Conservation (phyloP, 169 alveolate genomes). For the Plasmodium reichenowi region DNA sequence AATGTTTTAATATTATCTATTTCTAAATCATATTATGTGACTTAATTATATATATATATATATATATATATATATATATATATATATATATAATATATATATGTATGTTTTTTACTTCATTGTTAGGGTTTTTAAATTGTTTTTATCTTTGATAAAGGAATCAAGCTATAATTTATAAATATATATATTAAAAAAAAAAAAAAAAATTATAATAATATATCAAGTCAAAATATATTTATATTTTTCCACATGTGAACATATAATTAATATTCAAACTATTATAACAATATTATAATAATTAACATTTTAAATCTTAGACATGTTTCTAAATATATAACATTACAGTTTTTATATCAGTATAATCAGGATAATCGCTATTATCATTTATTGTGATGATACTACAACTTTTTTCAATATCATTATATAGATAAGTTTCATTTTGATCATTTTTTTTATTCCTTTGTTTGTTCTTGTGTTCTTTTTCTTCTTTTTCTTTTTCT, state of each 20-base stretch:
- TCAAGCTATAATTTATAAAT: slow-evolving; percentile 33
- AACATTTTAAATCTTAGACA: too few species aligned
- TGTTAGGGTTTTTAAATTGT: slow-evolving; percentile 26
- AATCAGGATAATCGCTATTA: slow-evolving; percentile 31
- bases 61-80: background rate
- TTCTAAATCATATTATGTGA: too few species aligned
- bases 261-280: too few species aligned
- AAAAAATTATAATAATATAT: too few species aligned
- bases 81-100: slow-evolving; percentile 14
- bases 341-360: slow-evolving; percentile 72
- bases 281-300: too few species aligned
- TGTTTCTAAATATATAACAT: background rate
- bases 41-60: background rate
- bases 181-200: background rate
- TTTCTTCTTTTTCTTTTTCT: slow-evolving; percentile 20
- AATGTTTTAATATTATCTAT: too few species aligned
- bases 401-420: slow-evolving; percentile 61
- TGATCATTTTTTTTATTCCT: slow-evolving; percentile 28
- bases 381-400: slow-evolving; percentile 75
- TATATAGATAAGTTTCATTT: slow-evolving; percentile 23
- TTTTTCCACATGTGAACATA: background rate
- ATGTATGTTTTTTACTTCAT: too few species aligned
- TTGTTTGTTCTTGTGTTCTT: slow-evolving; percentile 35
- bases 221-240: background rate
- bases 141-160: slow-evolving; percentile 58